Evolutionary conservation across 768 basidiomycete genomes (phyloP).

Genomic region (Tulasnella sp.): DNA sequence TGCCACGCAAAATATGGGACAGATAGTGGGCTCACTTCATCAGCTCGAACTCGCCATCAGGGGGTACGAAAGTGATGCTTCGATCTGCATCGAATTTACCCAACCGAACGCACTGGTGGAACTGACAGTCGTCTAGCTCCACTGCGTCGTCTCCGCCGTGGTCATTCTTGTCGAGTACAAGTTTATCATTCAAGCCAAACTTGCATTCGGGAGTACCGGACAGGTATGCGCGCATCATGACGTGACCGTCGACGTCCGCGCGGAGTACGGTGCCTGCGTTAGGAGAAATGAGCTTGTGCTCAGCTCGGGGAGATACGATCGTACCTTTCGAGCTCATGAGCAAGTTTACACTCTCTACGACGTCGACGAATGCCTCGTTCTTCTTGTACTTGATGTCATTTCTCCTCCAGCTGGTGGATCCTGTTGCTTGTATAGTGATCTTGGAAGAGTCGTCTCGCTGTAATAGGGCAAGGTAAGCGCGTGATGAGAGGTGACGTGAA

Average conservation of each 20-base stretch:
- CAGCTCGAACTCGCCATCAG: slow-evolving; percentile 97
- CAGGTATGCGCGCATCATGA: slow-evolving; percentile 95
- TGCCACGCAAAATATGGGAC: neutral
- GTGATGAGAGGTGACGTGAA: neutral
- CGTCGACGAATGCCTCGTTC: slow-evolving; percentile 99
- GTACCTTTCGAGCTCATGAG: slow-evolving; percentile 94
- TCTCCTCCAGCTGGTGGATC: slow-evolving; percentile 89
- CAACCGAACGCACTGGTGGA: slow-evolving; percentile 95
- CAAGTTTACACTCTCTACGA: slow-evolving; percentile 91
- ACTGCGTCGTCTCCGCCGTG: slow-evolving; percentile 45
- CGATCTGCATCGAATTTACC: slow-evolving; percentile 89
- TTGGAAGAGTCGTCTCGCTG: slow-evolving; percentile 90
- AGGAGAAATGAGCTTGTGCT: neutral
- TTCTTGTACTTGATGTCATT: slow-evolving; percentile 98
- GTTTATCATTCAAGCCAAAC: slow-evolving; percentile 96
- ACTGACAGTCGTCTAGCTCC: slow-evolving; percentile 94
- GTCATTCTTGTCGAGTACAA: slow-evolving; percentile 80
- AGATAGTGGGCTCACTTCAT: slow-evolving; percentile 57
- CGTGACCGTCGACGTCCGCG: slow-evolving; percentile 97
- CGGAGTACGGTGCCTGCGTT: slow-evolving; percentile 73
- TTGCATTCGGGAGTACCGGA: slow-evolving; percentile 98
- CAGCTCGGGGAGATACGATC: neutral
- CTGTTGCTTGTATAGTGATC: slow-evolving; percentile 95
- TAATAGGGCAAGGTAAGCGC: neutral
- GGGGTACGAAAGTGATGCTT: slow-evolving; percentile 94